phyloP scores from a whole-genome alignment of 2,329 filamentous ascomycete genomes.

The Ploettnerulaceae sp. region DNA sequence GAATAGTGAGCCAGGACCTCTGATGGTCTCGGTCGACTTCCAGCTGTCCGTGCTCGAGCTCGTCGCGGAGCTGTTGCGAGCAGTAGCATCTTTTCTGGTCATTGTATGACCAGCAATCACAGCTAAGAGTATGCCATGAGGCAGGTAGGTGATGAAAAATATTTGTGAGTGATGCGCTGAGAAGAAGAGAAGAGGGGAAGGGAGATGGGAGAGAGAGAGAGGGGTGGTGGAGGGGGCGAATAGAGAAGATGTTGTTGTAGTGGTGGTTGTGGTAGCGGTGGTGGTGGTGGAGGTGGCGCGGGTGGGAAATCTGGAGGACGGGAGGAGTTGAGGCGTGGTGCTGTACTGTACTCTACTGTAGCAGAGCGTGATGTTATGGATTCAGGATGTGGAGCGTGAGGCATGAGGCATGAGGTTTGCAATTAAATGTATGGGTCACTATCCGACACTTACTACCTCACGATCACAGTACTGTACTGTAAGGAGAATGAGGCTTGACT shows the following conservation, averaged over 20 bases:
- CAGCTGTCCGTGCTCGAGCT: conserved; percentile 63
- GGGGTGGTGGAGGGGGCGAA: too few species aligned
- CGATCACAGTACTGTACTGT: too few species aligned
- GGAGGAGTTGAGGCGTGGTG: neutral
- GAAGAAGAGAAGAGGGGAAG: neutral
- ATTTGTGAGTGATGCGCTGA: neutral
- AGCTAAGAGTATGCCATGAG: conserved; percentile 30
- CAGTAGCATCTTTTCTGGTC: conserved; percentile 60
- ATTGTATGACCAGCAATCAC: conserved; percentile 42
- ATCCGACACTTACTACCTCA: too few species aligned
- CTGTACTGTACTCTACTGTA: neutral
- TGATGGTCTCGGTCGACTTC: conserved; percentile 61
- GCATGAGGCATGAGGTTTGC: too few species aligned
- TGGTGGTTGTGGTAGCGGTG: neutral
- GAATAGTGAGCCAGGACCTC: conserved; percentile 31
- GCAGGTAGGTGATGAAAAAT: neutral
- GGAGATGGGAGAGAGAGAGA: neutral
- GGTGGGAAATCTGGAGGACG: neutral
- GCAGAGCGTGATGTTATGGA: neutral
- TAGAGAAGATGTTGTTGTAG: too few species aligned
- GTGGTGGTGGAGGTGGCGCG: neutral
- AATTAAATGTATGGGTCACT: too few species aligned
- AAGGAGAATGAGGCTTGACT: too few species aligned
- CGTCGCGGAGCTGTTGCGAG: conserved; percentile 59
- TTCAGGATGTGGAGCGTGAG: too few species aligned